Percentiles rank a stretch among this genome's conserved stretches.
phyloP scores from a whole-genome alignment of 305 asterid species.

The Withania somnifera region DNA sequence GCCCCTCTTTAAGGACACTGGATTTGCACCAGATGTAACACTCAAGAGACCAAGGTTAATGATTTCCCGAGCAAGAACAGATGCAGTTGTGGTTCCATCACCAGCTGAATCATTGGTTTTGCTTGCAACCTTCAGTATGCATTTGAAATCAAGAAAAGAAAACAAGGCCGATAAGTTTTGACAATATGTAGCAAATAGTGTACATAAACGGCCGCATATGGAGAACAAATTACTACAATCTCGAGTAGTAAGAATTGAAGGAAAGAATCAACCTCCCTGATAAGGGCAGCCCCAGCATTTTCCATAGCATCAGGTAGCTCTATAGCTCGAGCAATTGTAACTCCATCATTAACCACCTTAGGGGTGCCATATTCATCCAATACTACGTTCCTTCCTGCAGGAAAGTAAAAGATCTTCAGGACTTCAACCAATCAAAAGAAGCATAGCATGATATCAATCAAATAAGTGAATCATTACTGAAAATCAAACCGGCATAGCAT shows the following conservation, averaged over 20 bases:
- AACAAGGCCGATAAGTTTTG: not conserved
- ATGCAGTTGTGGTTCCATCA: constrained; percentile 96
- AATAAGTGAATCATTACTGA: not conserved
- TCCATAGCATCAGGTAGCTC: constrained; percentile 93
- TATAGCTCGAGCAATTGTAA: constrained; percentile 91
- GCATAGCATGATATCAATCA: not conserved
- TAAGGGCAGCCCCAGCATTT: constrained; percentile 94
- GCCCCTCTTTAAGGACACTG: constrained; percentile 86
- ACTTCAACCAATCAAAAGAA: not conserved
- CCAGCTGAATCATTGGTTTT: constrained; percentile 99
- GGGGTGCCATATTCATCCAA: constrained; percentile 88
- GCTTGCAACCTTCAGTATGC: constrained; percentile 75
- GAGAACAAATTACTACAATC: not conserved
- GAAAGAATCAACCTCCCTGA: constrained; percentile 65
- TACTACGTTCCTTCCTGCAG: constrained; percentile 82
- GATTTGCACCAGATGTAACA: constrained; percentile 97
- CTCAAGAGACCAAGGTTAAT: constrained; percentile 86
- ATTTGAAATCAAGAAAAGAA: constrained; percentile 3
- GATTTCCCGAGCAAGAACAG: constrained; percentile 94
- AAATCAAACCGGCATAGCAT: not conserved
- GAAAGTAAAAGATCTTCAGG: not conserved
- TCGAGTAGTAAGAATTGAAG: not conserved
- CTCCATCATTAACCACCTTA: constrained; percentile 93
- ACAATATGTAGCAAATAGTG: not conserved
- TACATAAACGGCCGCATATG: not conserved